phyloP scores from a whole-genome alignment of 495 filamentous ascomycete species.

The Haplographium delicatum region DNA sequence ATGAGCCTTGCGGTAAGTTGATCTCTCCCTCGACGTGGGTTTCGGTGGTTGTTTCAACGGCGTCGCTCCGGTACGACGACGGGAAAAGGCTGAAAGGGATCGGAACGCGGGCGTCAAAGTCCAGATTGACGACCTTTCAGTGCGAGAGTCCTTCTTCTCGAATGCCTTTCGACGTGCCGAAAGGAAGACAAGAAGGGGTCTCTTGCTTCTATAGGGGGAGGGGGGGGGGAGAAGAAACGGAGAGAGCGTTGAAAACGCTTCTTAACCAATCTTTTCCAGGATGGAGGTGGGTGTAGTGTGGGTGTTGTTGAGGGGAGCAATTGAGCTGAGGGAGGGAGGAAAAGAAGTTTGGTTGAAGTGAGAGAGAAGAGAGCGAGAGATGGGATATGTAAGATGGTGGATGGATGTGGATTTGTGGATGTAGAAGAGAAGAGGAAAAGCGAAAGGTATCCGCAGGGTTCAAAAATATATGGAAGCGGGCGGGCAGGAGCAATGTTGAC shows the following conservation, averaged over 20 bases:
- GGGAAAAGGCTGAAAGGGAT: slow-evolving; percentile 99
- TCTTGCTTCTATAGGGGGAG: slow-evolving; percentile 54
- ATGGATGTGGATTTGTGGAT: not conserved
- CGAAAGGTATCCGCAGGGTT: not conserved
- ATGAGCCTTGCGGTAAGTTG: slow-evolving; percentile 64
- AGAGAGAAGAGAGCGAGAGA: not conserved
- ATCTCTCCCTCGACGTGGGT: slow-evolving; percentile 78
- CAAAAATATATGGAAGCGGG: not conserved
- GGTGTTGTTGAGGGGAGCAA: no score
- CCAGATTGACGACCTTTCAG: slow-evolving; percentile 87
- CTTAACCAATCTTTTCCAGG: slow-evolving; percentile 28
- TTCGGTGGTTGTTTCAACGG: slow-evolving; percentile 71
- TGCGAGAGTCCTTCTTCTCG: slow-evolving; percentile 74
- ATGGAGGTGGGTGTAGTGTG: no score
- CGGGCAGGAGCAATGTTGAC: not conserved
- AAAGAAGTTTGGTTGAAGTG: slow-evolving; percentile 20
- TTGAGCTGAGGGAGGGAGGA: slow-evolving; percentile 6
- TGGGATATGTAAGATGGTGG: slow-evolving; percentile 1
- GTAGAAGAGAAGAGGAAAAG: slow-evolving; percentile 27
- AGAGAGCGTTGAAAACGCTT: slow-evolving; percentile 21
- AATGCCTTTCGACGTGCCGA: slow-evolving; percentile 91
- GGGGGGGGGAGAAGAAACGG: slow-evolving; percentile 22
- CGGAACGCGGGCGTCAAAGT: slow-evolving; percentile 99
- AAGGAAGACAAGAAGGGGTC: slow-evolving; percentile 93
- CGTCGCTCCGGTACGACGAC: slow-evolving; percentile 88